Base-by-base conservation (phyloP, 371 early-diverging fungal genomes). In the Mortierella sp. region DNA sequence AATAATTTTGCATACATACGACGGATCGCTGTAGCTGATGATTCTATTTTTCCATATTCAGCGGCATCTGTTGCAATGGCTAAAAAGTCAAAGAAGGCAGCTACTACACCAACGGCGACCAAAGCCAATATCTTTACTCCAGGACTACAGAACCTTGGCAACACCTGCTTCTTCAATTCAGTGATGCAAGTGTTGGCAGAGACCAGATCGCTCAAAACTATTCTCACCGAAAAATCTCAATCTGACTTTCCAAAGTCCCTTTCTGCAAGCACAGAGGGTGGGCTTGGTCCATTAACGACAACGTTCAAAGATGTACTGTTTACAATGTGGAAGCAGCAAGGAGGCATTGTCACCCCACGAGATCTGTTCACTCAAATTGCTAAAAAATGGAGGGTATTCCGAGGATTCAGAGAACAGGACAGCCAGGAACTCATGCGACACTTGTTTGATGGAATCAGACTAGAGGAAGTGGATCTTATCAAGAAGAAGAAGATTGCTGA, bases 161-260 rank as follows among this genome's bases (percentile, higher is more conserved):
- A 97, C 79, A 96, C 96, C 2, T 97, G 97, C 73, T 97, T 92
- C 82, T 90, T 97, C 86, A 97, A 96, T 84, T 89, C 93, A 22
- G 87, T 90, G 15, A 77, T 97, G 32, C 97, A 97, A 83, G 83
- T 83, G 57, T 35, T 79, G 42, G 37, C 67, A 0, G 79, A 79
- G 28, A 79, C 79, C 29, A 73, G 54, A 42, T 73, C 79, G 15
- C 67, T 79, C 35, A 72, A 54, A 55, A 28, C 37, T 22, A 73
- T 79, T 28, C 45, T 79, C n/a, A 54, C 66, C 26, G 70, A 66
- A 2, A 54, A 55, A n/a, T 23, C 40, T 40, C 35, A 28, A 3
- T 23, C 51, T 1, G 40, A 9, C 1, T 56, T 63, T 43, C 53
- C 82, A 23, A 64, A n/a, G 3, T 82, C 82, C 12, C 61, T 76